Evolutionary conservation across 805 yeast genomes (phyloP).

Genomic region (Clavispora fructus): DNA sequence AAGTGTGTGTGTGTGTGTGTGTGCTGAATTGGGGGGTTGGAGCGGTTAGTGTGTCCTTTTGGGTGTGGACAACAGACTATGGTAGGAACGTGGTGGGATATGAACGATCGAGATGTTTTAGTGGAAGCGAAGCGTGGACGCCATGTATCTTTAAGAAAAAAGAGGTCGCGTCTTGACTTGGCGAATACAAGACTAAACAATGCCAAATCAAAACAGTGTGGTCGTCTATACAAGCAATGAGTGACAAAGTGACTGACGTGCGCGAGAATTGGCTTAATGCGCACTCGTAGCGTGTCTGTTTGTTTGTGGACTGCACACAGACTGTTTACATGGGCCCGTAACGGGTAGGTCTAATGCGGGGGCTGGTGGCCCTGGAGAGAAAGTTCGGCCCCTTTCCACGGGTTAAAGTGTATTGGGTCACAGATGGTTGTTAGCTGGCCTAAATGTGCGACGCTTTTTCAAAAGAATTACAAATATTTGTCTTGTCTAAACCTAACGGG

Average conservation of each 20-base stretch:
- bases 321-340: slow-evolving; percentile 1
- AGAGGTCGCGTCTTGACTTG: background rate
- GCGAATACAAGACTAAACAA: slow-evolving; percentile 4
- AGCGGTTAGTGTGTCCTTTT: background rate
- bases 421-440: too few species aligned
- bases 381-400: too few species aligned
- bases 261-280: background rate
- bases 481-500: too few species aligned
- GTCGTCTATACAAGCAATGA: background rate
- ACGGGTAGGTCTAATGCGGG: background rate
- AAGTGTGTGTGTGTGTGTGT: background rate
- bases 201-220: slow-evolving; percentile 12
- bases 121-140: background rate
- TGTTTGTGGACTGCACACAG: slow-evolving; percentile 5
- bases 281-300: slow-evolving; percentile 14
- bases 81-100: background rate
- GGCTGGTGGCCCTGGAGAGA: too few species aligned
- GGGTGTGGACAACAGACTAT: background rate
- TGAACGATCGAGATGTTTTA: background rate
- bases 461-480: too few species aligned
- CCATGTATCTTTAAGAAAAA: background rate
- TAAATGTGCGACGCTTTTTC: too few species aligned
- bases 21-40: background rate
- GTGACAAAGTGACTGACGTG: background rate
- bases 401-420: too few species aligned